Percentiles rank a stretch among this genome's conserved stretches.
Conservation (phyloP, 768 basidiomycete genomes). For the Mycena chlorophos region DNA sequence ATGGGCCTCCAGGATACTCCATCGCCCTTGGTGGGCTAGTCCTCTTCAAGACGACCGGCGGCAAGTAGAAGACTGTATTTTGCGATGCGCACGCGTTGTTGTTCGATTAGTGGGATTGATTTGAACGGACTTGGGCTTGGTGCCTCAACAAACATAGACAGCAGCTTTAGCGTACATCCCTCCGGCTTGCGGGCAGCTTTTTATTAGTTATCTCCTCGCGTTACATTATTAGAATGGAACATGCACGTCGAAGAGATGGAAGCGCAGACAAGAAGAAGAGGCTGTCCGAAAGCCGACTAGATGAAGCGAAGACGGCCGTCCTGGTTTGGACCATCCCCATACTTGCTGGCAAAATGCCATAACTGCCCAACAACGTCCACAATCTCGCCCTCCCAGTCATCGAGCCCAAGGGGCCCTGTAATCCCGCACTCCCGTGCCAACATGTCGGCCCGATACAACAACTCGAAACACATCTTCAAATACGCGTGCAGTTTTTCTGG, state of each 20-base stretch:
- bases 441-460: background rate
- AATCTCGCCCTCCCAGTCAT: background rate
- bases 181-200: background rate
- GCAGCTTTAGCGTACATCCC: background rate
- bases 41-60: constrained; percentile 76
- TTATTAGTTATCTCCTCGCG: background rate
- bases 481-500: background rate
- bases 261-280: too few species aligned
- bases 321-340: too few species aligned
- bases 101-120: background rate
- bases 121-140: background rate
- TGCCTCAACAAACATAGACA: background rate
- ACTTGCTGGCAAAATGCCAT: too few species aligned
- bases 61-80: constrained; percentile 42
- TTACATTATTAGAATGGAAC: background rate
- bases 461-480: background rate
- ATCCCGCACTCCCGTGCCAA: background rate
- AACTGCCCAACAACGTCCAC: background rate
- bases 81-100: background rate
- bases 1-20: constrained; percentile 63
- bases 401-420: too few species aligned
- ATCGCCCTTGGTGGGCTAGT: constrained; percentile 84
- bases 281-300: too few species aligned
- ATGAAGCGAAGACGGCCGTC: too few species aligned
- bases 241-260: too few species aligned